Conservation (phyloP, 305 asterid species). For the Fraxinus angustifolia region DNA sequence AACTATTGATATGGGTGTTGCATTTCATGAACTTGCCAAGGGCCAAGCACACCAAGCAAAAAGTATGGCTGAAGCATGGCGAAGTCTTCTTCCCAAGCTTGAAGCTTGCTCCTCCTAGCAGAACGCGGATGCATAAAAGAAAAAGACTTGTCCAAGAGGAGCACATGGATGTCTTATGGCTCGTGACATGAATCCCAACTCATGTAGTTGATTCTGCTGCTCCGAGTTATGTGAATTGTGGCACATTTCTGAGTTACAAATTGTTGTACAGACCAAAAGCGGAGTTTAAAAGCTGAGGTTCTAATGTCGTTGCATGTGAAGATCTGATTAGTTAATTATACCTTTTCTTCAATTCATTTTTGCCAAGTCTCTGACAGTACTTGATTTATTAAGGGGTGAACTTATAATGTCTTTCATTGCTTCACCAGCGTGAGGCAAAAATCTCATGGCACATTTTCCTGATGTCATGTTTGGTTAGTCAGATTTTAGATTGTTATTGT, state of each 20-base stretch:
- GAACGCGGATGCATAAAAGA: background rate
- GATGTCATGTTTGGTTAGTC: background rate
- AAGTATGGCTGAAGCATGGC: conserved; percentile 84
- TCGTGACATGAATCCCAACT: background rate
- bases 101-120: conserved; percentile 59
- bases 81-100: conserved; percentile 92
- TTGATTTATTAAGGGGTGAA: background rate
- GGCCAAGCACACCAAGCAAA: conserved; percentile 82
- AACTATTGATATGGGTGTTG: conserved; percentile 83
- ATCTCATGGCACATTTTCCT: background rate
- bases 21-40: conserved; percentile 86
- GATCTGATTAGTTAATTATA: conserved; percentile 4
- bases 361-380: background rate
- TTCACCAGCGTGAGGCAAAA: background rate
- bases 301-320: conserved; percentile 12
- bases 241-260: conserved; percentile 20
- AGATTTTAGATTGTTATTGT: background rate
- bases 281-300: background rate
- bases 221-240: background rate
- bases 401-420: background rate
- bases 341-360: background rate
- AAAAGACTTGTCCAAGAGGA: background rate
- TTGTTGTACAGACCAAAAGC: conserved; percentile 29
- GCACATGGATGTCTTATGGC: background rate
- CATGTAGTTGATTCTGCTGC: background rate